These are phyloP conservation scores for Haplosporangium sp. DNA, from an alignment of 371 early-diverging fungal species.

Conservation along the genomic window DNA sequence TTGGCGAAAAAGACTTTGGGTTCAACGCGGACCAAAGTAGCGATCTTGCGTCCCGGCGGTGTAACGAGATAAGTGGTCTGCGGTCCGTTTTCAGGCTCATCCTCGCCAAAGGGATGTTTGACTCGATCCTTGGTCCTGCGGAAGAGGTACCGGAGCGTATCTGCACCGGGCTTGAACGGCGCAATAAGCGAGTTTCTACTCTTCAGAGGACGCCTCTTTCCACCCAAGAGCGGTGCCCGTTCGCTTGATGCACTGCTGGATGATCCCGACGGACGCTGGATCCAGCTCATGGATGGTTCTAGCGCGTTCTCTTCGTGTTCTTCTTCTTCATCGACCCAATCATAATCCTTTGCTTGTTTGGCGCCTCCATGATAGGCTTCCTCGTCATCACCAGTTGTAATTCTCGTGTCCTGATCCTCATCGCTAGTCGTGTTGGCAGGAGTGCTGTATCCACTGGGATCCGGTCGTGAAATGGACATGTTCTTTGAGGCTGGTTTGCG, in stretches of 20 bases:
- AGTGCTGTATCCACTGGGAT: constrained; percentile 51
- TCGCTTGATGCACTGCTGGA: constrained; percentile 38
- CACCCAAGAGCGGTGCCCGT: constrained; percentile 38
- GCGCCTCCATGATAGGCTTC: constrained; percentile 45
- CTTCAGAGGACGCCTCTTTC: constrained; percentile 18
- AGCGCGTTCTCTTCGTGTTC: constrained; percentile 48
- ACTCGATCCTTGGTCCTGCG: constrained; percentile 53
- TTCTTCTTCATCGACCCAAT: constrained; percentile 47
- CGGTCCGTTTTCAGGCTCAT: constrained; percentile 5
- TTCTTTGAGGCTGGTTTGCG: constrained; percentile 72
- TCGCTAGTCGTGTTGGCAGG: constrained; percentile 54
- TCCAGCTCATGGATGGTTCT: constrained; percentile 48
- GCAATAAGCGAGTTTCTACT: constrained; percentile 45
- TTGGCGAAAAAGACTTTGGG: constrained; percentile 99
- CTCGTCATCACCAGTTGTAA: constrained; percentile 28
- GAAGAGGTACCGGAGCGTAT: constrained; percentile 53
- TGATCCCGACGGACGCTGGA: constrained; percentile 31
- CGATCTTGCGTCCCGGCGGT: constrained; percentile 74
- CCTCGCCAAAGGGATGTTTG: constrained; percentile 33
- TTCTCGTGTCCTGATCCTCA: constrained; percentile 45
- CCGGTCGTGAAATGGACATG: constrained; percentile 45
- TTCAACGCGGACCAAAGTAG: constrained; percentile 92
- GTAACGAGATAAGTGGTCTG: constrained; percentile 55
- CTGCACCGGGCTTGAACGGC: constrained; percentile 52
- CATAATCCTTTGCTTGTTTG: constrained; percentile 34